Base-by-base conservation (phyloP, 345 rosid species). In the Stellera chamaejasme region DNA sequence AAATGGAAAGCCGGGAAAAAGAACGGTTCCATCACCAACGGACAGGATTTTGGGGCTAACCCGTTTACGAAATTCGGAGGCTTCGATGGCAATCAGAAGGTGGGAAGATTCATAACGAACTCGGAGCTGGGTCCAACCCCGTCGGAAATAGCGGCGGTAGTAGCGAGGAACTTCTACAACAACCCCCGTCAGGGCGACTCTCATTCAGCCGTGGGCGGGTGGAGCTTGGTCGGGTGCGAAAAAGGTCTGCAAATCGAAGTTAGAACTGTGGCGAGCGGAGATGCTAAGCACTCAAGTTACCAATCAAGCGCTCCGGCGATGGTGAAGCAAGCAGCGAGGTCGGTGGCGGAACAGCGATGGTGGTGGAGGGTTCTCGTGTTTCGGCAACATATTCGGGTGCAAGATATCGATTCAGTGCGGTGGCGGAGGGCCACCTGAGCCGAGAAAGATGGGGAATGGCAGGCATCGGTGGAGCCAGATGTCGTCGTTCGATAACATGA, bases 71-170 rank as follows among this genome's bases (percentile, higher is more conserved):
- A 54, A 32, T 60, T 48, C 0, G 55, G 61, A 59, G 26, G 51
- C 27, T 43, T 65, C 61, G 55, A 71, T 43, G 77, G 72, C 3
- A 62, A 70, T 11, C 73, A 73, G 42, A 66, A 66, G 54, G 63
- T 3, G 72, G 69, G 14, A 13, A 63, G 60, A 13, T 6, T 70
- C 7, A 61, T 80, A 58, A 84, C 93, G 0, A 84, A 82, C 44
- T 84, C 97, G 0, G 96, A 93, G 19, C 47, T 87, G 55, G 99
- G 97, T 9, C 97, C 97, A 0, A 89, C 97, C 0, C 80, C 96
- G 0, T 93, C 97, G 2, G 99, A 86, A 68, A 89, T 93, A 60
- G 96, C 90, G 6, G 80, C 83, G 4, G 78, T 56, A 1, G 53
- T 84, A 65, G 80, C 81, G 10, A 82, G 53, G 44, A 79, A 75